Base-by-base conservation (phyloP, 225 moss, liverwort and hornwort species). In the Pleurozium schreberi region DNA sequence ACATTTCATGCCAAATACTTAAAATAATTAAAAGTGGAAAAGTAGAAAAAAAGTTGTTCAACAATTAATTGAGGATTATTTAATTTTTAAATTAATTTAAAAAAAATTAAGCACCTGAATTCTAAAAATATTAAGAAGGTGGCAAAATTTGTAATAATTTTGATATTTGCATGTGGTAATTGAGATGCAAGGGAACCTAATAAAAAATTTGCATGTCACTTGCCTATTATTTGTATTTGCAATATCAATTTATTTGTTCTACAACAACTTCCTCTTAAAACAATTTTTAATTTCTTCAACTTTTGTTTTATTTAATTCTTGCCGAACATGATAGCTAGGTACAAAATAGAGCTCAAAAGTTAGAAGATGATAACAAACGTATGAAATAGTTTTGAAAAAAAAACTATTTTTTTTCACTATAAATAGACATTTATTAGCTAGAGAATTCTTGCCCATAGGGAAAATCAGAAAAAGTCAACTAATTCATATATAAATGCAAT, bases 311-410 rank as follows among this genome's bases (percentile, higher is more conserved):
- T n/a, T n/a, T n/a, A n/a, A n/a, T n/a, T n/a, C n/a, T n/a, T n/a
- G 4, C 1, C 0, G 0, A 12, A 8, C 4, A 0, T 25, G 1
- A 40, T 23, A 40, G 40, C 14, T 13, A 69, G 1, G 1, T 40
- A 69, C 0, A 8, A 0, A 4, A 69, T 25, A 25, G 13, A 40
- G 2, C 40, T 23, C 40, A 69, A 1, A 40, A 40, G 40, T 4
- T 40, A 8, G 23, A 69, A 10, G 40, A 69, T 69, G 13, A 23
- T 14, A 69, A 69, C 40, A n/a, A n/a, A n/a, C n/a, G 25, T 53
- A 53, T 53, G 14, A 13, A 53, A 40, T 25, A 25, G 7, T 40
- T 69, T 40, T 69, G 14, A 40, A n/a, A n/a, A 40, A 1, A 23
- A 0, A 40, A 40, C 23, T n/a, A 68, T 23, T 23, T 22, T n/a